These are phyloP conservation scores for Martensiomyces pterosporus DNA, from an alignment of 192 early-diverging fungal species.

Conservation along the genomic window DNA sequence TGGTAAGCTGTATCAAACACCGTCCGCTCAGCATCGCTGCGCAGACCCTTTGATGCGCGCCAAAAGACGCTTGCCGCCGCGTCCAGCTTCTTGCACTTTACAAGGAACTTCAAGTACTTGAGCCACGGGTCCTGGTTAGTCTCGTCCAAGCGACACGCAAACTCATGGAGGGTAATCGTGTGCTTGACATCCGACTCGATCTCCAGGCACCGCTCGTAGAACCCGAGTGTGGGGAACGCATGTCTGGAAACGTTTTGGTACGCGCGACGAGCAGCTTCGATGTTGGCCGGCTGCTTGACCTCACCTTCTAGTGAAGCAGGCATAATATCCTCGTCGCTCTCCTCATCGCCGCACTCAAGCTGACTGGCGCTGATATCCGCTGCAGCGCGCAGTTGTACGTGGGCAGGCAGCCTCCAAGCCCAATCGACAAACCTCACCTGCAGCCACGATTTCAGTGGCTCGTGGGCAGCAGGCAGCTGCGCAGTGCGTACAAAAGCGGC, in stretches of 20 bases:
- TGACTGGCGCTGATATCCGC: conserved; percentile 7
- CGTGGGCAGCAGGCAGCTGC: conserved; percentile 45
- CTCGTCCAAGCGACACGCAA: conserved; percentile 28
- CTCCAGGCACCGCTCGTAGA: conserved; percentile 60
- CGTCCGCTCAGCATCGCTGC: neutral
- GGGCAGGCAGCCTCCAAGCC: conserved; percentile 32
- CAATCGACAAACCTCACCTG: conserved; percentile 57
- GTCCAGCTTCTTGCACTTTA: conserved; percentile 7
- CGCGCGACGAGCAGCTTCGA: conserved; percentile 50
- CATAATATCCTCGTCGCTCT: conserved; percentile 9
- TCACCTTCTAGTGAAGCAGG: neutral
- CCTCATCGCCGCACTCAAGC: conserved; percentile 10
- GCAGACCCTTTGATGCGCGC: conserved; percentile 27
- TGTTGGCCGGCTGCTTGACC: neutral
- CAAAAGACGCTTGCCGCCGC: conserved; percentile 26
- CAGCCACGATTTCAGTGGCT: conserved; percentile 52
- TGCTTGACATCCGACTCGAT: conserved; percentile 49
- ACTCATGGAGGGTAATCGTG: conserved; percentile 22
- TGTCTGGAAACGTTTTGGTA: conserved; percentile 51
- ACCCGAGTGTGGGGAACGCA: conserved; percentile 58
- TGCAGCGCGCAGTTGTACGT: conserved; percentile 4
- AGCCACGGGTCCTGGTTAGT: conserved; percentile 22
- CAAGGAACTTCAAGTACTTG: conserved; percentile 25
- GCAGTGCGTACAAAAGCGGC: conserved; percentile 50
- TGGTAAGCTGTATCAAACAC: conserved; percentile 21